A percentile compares a stretch with the other conserved stretches of the same genome.
Conservation (phyloP, 257 asterid species). For the Rhazya stricta region DNA sequence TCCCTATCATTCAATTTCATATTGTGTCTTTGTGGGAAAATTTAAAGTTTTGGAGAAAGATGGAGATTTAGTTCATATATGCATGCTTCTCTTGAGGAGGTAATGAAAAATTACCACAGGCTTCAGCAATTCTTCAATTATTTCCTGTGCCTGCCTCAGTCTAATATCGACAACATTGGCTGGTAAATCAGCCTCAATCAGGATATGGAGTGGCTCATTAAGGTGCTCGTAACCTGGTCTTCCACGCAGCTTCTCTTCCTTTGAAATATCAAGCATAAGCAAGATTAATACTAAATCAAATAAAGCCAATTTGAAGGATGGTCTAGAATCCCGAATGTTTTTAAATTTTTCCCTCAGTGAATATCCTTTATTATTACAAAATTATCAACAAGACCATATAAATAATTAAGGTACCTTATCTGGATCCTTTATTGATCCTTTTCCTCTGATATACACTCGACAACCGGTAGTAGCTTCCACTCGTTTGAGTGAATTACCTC, state of each 20-base stretch:
- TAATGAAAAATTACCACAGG: conserved; percentile 58
- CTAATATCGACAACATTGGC: conserved; percentile 66
- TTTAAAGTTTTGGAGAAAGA: background rate
- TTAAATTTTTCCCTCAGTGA: background rate
- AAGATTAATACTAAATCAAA: background rate
- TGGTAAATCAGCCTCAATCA: conserved; percentile 93
- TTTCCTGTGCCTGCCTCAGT: conserved; percentile 87
- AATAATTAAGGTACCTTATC: conserved; percentile 54
- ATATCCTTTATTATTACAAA: background rate
- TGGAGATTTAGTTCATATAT: background rate
- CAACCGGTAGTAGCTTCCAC: conserved; percentile 98
- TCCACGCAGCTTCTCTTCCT: conserved; percentile 90
- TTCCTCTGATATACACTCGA: conserved; percentile 94
- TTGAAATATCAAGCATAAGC: conserved; percentile 22
- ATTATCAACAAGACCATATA: background rate
- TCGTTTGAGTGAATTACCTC: conserved; percentile 94
- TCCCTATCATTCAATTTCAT: background rate
- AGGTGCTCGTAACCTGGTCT: conserved; percentile 97
- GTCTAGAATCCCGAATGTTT: background rate
- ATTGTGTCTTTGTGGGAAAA: background rate
- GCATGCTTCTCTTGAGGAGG: background rate
- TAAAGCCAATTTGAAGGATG: no score
- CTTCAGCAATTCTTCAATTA: conserved; percentile 83
- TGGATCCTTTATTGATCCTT: conserved; percentile 94
- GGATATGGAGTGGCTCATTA: conserved; percentile 77